phyloP scores from a whole-genome alignment of 2,329 filamentous ascomycete genomes.

The Ophiostoma sp. region DNA sequence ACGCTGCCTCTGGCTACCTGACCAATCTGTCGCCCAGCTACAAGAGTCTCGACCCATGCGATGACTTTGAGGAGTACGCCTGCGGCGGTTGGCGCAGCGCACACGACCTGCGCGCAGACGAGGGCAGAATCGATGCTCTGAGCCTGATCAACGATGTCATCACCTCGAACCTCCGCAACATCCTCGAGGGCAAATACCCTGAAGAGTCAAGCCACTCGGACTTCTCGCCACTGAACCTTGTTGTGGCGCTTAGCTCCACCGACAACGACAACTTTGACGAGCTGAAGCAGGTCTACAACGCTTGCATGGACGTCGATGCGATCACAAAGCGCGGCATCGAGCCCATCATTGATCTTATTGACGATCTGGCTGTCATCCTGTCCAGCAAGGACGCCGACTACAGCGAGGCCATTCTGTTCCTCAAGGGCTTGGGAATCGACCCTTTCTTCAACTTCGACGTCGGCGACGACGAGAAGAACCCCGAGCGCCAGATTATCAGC shows the following conservation, averaged over 20 bases:
- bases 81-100: conserved; percentile 61
- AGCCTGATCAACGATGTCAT: conserved; percentile 57
- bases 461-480: conserved; percentile 42
- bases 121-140: conserved; percentile 54
- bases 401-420: conserved; percentile 43
- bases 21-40: conserved; percentile 57
- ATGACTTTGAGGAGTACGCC: conserved; percentile 61
- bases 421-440: conserved; percentile 43
- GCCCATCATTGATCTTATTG: conserved; percentile 53
- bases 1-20: conserved; percentile 57
- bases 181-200: conserved; percentile 55
- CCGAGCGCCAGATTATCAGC: conserved; percentile 34
- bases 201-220: conserved; percentile 37
- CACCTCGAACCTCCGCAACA: conserved; percentile 54
- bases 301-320: conserved; percentile 58
- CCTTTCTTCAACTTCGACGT: conserved; percentile 36
- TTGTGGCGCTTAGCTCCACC: conserved; percentile 36
- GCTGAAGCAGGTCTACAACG: conserved; percentile 57
- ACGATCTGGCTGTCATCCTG: conserved; percentile 35
- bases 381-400: conserved; percentile 29
- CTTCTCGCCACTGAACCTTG: conserved; percentile 42
- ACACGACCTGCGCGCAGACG: conserved; percentile 61
- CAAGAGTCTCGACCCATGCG: conserved; percentile 59
- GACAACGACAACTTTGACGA: conserved; percentile 62
- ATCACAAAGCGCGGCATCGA: conserved; percentile 50